These are phyloP conservation scores for Pythium periplocum DNA, from an alignment of 352 stramenopile genomes.

Conservation along the genomic window DNA sequence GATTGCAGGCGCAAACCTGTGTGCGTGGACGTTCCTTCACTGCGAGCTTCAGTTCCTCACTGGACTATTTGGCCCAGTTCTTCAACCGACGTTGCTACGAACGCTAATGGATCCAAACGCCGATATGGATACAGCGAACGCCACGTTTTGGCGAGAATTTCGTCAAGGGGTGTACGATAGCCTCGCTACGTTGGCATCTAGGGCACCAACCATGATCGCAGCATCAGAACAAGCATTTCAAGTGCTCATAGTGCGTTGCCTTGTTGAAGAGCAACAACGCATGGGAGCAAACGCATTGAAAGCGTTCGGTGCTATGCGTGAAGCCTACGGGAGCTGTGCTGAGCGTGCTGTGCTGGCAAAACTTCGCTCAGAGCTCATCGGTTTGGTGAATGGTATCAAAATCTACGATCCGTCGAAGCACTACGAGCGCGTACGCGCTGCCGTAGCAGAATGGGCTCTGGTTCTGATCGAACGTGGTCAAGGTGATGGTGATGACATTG, in stretches of 20 bases:
- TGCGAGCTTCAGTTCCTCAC: slow-evolving; percentile 32
- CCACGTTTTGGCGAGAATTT: slow-evolving; percentile 44
- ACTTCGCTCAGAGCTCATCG: slow-evolving; percentile 45
- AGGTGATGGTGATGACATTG: slow-evolving; percentile 17
- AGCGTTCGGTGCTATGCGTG: slow-evolving; percentile 44
- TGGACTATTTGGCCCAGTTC: slow-evolving; percentile 52
- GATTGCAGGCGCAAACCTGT: slow-evolving; percentile 49
- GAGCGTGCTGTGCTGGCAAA: slow-evolving; percentile 24
- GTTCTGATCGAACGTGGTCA: slow-evolving; percentile 24
- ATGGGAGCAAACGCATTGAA: slow-evolving; percentile 60
- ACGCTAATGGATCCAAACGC: slow-evolving; percentile 54
- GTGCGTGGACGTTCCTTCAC: slow-evolving; percentile 56
- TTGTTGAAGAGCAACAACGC: slow-evolving; percentile 45
- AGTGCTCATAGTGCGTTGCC: slow-evolving; percentile 57
- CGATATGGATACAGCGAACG: slow-evolving; percentile 38
- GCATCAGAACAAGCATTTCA: slow-evolving; percentile 65
- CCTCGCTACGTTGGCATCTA: slow-evolving; percentile 35
- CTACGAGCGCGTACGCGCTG: slow-evolving; percentile 55
- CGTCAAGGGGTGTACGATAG: slow-evolving; percentile 60
- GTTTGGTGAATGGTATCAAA: slow-evolving; percentile 46
- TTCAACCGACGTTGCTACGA: slow-evolving; percentile 62
- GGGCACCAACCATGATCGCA: slow-evolving; percentile 36
- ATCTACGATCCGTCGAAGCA: slow-evolving; percentile 54
- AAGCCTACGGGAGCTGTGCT: slow-evolving; percentile 30
- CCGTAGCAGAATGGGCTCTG: slow-evolving; percentile 55